Evolutionary conservation across 345 rosid genomes (phyloP).

Genomic region (Dimocarpus longan): DNA sequence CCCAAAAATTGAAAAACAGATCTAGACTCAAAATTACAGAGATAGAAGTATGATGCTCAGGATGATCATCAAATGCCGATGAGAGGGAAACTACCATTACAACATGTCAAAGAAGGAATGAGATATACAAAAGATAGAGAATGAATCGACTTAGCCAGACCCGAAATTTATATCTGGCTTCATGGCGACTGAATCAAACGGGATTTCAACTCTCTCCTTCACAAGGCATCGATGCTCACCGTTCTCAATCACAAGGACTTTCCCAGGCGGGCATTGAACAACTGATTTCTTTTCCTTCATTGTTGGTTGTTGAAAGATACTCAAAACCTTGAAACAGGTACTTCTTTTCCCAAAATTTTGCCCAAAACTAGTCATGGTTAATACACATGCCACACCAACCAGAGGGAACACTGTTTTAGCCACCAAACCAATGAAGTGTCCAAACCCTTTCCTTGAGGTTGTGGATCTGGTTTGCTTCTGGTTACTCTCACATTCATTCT

Average conservation of each 20-base stretch:
- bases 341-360: constrained; percentile 40
- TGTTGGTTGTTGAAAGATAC: constrained; percentile 43
- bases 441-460: constrained; percentile 38
- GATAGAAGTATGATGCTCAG: neutral
- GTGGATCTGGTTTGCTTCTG: constrained; percentile 23
- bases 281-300: constrained; percentile 34
- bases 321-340: constrained; percentile 31
- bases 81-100: constrained; percentile 18
- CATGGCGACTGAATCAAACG: constrained; percentile 56
- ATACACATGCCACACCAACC: constrained; percentile 57
- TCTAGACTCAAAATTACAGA: neutral
- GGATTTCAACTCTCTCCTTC: constrained; percentile 88
- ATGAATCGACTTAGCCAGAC: constrained; percentile 49
- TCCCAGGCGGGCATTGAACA: constrained; percentile 75
- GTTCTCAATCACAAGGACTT: constrained; percentile 58
- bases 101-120: constrained; percentile 14
- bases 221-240: constrained; percentile 83
- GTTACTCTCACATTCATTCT: constrained; percentile 26
- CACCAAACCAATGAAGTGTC: constrained; percentile 51
- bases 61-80: neutral
- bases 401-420: constrained; percentile 61
- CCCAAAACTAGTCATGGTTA: constrained; percentile 58
- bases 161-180: constrained; percentile 83
- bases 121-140: constrained; percentile 29
- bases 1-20: too few species aligned